These are phyloP conservation scores for Coemansia umbellata DNA, from an alignment of 192 early-diverging fungal species.

Conservation along the genomic window DNA sequence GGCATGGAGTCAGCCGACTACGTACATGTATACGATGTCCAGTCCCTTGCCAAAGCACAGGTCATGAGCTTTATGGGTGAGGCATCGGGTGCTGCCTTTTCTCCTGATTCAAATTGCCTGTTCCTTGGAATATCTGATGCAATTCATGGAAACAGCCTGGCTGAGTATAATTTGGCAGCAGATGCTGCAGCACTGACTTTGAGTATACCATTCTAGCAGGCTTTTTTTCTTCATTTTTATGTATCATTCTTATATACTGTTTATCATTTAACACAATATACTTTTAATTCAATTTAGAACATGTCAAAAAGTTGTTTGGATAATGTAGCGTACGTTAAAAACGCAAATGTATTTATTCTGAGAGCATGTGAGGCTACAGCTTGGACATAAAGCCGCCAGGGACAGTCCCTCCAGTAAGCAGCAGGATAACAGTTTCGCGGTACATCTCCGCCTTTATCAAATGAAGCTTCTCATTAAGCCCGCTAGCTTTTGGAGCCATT, in stretches of 20 bases:
- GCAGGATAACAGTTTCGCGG: constrained; percentile 48
- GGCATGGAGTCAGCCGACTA: constrained; percentile 50
- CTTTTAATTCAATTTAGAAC: too few species aligned
- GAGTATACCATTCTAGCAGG: neutral
- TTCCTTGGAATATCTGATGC: constrained; percentile 43
- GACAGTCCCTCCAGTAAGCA: constrained; percentile 26
- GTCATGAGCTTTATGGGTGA: constrained; percentile 50
- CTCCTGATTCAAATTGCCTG: constrained; percentile 42
- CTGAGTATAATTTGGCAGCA: constrained; percentile 12
- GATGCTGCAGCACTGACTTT: neutral
- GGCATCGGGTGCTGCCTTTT: constrained; percentile 36
- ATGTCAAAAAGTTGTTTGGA: too few species aligned
- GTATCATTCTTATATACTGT: too few species aligned
- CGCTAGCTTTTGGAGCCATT: constrained; percentile 55
- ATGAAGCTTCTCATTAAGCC: constrained; percentile 52
- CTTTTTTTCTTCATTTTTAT: neutral
- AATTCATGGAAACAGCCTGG: constrained; percentile 28
- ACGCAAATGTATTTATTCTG: too few species aligned
- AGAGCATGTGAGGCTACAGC: too few species aligned
- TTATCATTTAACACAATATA: too few species aligned
- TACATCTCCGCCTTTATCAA: constrained; percentile 67
- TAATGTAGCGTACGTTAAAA: too few species aligned
- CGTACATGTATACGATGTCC: constrained; percentile 41
- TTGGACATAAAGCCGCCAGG: constrained; percentile 45
- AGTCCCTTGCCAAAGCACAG: constrained; percentile 18